Conservation (phyloP, 176 grass and related monocot species). For the Oryza meridionalis region DNA sequence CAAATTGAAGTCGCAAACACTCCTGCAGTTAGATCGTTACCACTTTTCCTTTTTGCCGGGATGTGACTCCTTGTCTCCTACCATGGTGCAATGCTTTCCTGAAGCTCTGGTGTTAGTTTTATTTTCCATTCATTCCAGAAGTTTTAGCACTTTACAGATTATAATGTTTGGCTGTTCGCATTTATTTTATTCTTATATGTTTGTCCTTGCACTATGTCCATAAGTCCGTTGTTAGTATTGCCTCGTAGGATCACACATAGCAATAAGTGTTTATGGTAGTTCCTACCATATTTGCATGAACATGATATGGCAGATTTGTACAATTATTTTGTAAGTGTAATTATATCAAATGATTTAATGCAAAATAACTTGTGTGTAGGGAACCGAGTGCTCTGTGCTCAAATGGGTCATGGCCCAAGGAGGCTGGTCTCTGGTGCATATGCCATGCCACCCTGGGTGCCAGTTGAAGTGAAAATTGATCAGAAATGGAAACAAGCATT, state of each 20-base stretch:
- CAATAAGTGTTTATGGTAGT: neutral
- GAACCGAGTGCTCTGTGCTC: neutral
- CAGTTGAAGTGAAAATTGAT: conserved; percentile 30
- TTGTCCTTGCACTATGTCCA: neutral
- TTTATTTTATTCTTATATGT: neutral
- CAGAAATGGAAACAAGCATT: conserved; percentile 32
- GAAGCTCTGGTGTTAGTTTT: neutral
- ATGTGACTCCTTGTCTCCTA: too few relatives aligned
- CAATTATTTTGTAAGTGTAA: neutral
- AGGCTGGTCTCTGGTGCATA: conserved; percentile 13
- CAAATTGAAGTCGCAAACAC: neutral
- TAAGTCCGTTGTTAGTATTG: neutral
- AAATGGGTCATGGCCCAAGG: conserved; percentile 34
- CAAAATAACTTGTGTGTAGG: neutral
- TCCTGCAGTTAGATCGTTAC: neutral
- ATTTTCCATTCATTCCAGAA: neutral
- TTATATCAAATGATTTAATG: neutral
- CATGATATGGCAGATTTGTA: neutral
- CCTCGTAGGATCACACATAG: neutral
- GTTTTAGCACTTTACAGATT: neutral
- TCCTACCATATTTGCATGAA: neutral
- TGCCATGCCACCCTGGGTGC: neutral
- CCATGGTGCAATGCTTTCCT: too few relatives aligned
- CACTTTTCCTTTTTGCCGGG: too few relatives aligned
- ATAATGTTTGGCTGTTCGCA: neutral